Base-by-base conservation (phyloP, 495 filamentous ascomycete species). In the Ascobolus immersus region DNA sequence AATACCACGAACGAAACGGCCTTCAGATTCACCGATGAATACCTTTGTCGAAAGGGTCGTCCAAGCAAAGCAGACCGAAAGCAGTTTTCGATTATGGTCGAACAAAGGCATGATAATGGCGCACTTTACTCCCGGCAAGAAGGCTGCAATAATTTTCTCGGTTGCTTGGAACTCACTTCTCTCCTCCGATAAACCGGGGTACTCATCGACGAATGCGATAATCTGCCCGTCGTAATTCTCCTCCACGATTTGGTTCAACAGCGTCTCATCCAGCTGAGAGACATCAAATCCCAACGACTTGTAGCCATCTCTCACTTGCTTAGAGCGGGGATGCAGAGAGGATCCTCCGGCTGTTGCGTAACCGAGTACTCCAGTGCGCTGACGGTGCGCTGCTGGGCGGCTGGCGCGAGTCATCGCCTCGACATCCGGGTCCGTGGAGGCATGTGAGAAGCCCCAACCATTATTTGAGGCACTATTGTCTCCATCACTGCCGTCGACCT, bases 1-100 rank as follows among this genome's bases (percentile, higher is more conserved):
- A 34, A 54, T 47, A 12, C 43, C 51, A 8, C 32, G 42, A 37
- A 48, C 41, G 27, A 44, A 49, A 10, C 27, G 38, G 19, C 43
- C 41, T 29, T 54, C 51, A 8, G 38, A 34, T 13, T 52, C 43
- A 5, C 38, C 30, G n/a, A 34, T 30, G 22, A 52, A 52, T 8
- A 42, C 34, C 22, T 39, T 32, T 21, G 32, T 33, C 11, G 22
- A 34, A n/a, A 38, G 41, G 28, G 37, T 34, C 26, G 36, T 44
- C 48, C 42, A 49, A 9, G 34, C 45, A 26, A 54, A 47, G 14
- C 40, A 39, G n/a, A 52, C 34, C 11, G 47, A 36, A 37, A 49
- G 51, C 15, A 50, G 35, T 23, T 46, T 45, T 18, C 42, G 42
- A 4, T 47, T 36, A 33, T 48, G 48, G 20, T 53, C 51, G 30